Conservation (phyloP, 2,329 filamentous ascomycete species). For the Xylaria sp. region DNA sequence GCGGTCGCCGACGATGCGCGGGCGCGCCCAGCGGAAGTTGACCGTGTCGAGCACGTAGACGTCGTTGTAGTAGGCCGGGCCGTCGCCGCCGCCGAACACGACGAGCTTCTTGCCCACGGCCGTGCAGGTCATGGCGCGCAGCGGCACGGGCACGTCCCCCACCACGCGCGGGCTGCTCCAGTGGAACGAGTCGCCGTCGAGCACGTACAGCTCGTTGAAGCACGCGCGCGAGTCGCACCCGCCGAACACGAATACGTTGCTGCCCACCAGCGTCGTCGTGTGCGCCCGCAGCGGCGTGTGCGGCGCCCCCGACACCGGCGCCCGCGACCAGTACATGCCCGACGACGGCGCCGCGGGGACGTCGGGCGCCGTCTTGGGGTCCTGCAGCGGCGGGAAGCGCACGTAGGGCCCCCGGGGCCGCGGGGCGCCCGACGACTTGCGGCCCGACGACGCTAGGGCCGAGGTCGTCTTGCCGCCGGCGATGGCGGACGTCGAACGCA, state of each 20-base stretch:
- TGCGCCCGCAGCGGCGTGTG: slow-evolving; percentile 67
- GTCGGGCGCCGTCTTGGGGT: slow-evolving; percentile 59
- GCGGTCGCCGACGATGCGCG: slow-evolving; percentile 60
- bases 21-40: slow-evolving; percentile 68
- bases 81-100: slow-evolving; percentile 71
- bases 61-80: slow-evolving; percentile 72
- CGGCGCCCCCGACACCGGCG: slow-evolving; percentile 63
- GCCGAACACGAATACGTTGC: slow-evolving; percentile 69
- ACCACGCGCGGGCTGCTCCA: slow-evolving; percentile 68
- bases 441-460: slow-evolving; percentile 20
- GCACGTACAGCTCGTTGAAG: slow-evolving; percentile 70
- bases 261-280: slow-evolving; percentile 67
- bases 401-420: slow-evolving; percentile 46
- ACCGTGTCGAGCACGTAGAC: slow-evolving; percentile 73
- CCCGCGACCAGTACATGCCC: slow-evolving; percentile 74
- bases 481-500: slow-evolving; percentile 59
- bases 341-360: slow-evolving; percentile 66
- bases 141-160: slow-evolving; percentile 65
- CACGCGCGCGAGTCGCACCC: slow-evolving; percentile 68
- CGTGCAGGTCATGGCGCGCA: slow-evolving; percentile 73
- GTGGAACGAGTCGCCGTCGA: slow-evolving; percentile 71
- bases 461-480: slow-evolving; percentile 28
- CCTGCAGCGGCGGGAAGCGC: slow-evolving; percentile 59
- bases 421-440: slow-evolving; percentile 26
- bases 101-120: slow-evolving; percentile 72